Percentiles rank a stretch among this genome's conserved stretches.
Evolutionary conservation across 495 filamentous ascomycete species (phyloP).

Genomic region (Achaetomiella virescens): DNA sequence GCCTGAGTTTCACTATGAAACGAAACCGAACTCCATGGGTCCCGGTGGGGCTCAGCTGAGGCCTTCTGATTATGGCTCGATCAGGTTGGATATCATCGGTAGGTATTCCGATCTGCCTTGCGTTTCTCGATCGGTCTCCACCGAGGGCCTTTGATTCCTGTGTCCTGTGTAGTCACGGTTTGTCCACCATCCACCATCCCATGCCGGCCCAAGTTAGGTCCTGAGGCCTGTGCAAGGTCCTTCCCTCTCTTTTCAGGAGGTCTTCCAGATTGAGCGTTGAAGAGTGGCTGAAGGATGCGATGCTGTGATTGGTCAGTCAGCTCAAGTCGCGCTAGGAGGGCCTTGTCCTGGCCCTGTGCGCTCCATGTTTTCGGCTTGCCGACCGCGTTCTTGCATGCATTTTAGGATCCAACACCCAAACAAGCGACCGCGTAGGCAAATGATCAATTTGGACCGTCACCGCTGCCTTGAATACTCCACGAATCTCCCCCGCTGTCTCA

Average conservation of each 20-base stretch:
- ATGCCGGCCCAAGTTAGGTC: not conserved
- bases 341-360: not conserved
- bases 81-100: too few relatives aligned
- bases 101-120: not conserved
- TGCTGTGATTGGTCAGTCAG: not conserved
- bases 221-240: not conserved
- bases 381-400: constrained; percentile 2
- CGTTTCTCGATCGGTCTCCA: not conserved
- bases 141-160: not conserved
- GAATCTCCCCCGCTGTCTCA: not conserved
- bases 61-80: not conserved
- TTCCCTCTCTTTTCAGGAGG: not conserved
- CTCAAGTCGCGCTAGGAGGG: constrained; percentile 2
- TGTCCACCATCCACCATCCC: not conserved
- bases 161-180: not conserved
- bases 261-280: not conserved
- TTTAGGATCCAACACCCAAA: not conserved
- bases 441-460: constrained; percentile 8
- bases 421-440: not conserved
- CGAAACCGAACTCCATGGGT: too few relatives aligned
- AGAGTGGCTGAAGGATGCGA: not conserved
- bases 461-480: not conserved
- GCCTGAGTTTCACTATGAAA: too few relatives aligned
- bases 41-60: not conserved
- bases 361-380: constrained; percentile 5